Evolutionary conservation across 2,329 filamentous ascomycete species (phyloP).

Genomic region (Botryosphaeria dothidea): DNA sequence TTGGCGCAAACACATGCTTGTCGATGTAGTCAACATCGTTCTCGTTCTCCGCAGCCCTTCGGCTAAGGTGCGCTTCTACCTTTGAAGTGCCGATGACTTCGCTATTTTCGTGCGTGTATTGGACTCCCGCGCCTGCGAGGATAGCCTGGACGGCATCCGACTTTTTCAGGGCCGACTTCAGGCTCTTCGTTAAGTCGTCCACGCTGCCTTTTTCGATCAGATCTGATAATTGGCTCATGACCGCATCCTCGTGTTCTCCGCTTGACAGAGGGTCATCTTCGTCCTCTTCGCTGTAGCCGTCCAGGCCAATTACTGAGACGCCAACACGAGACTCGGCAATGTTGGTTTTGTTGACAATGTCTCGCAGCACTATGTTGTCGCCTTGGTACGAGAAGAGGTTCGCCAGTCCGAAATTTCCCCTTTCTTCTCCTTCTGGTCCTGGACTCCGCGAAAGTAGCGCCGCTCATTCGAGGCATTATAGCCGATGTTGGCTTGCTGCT

Average conservation of each 20-base stretch:
- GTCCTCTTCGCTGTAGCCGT: constrained; percentile 62
- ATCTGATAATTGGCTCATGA: constrained; percentile 71
- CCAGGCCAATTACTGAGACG: constrained; percentile 75
- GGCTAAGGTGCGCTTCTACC: constrained; percentile 82
- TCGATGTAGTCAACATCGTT: constrained; percentile 54
- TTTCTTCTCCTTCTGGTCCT: constrained; percentile 77
- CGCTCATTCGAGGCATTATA: constrained; percentile 91
- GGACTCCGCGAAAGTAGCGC: constrained; percentile 92
- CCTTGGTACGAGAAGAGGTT: constrained; percentile 85
- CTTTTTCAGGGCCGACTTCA: constrained; percentile 39
- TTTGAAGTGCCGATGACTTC: constrained; percentile 92
- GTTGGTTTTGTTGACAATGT: constrained; percentile 98
- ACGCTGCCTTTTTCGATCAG: constrained; percentile 52
- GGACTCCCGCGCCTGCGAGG: constrained; percentile 80
- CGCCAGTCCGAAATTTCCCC: constrained; percentile 86
- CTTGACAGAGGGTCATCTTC: constrained; percentile 27
- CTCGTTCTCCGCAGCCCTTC: constrained; percentile 66
- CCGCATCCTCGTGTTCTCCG: constrained; percentile 62
- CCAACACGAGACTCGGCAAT: constrained; percentile 89
- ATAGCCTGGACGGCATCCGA: constrained; percentile 85
- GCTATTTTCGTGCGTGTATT: constrained; percentile 95
- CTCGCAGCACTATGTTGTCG: constrained; percentile 78
- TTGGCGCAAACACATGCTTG: constrained; percentile 60
- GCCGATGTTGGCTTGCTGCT: constrained; percentile 97
- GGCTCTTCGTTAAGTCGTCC: constrained; percentile 28